A percentile compares a stretch with the other conserved stretches of the same genome.
These are phyloP conservation scores for Aspergillus quadrilineatus DNA, from an alignment of 2,329 filamentous ascomycete species.

Conservation along the genomic window DNA sequence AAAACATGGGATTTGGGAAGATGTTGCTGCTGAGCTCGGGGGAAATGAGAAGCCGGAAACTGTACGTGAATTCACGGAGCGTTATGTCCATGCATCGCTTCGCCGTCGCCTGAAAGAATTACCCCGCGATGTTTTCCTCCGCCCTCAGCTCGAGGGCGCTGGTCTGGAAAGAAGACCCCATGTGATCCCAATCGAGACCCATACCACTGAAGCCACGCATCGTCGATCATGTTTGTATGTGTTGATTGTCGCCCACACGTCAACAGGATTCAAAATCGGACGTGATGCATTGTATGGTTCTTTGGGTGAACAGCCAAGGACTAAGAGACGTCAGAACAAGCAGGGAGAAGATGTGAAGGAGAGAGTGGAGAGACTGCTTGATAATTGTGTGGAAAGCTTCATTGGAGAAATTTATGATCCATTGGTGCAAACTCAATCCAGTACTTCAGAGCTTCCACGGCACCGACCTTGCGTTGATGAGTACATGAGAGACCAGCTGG, in stretches of 20 bases:
- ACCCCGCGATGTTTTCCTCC: conserved; percentile 17
- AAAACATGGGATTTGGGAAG: neutral
- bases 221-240: conserved; percentile 52
- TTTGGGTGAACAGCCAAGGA: neutral
- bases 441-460: neutral
- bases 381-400: conserved; percentile 47
- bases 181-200: conserved; percentile 26
- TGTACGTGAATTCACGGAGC: conserved; percentile 28
- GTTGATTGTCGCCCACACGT: conserved; percentile 55
- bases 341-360: conserved; percentile 10
- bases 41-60: conserved; percentile 11
- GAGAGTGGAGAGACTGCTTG: conserved; percentile 39
- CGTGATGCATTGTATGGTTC: conserved; percentile 51
- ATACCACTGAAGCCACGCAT: conserved; percentile 44
- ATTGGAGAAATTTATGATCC: conserved; percentile 45
- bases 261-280: conserved; percentile 50
- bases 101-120: conserved; percentile 19
- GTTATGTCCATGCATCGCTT: conserved; percentile 18
- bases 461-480: conserved; percentile 52
- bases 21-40: neutral
- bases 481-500: conserved; percentile 58
- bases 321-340: conserved; percentile 3
- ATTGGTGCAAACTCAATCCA: conserved; percentile 18
- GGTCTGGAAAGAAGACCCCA: neutral
- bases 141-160: neutral